These are phyloP conservation scores for Pichia ethanolica DNA, from an alignment of 805 yeast genomes.

Conservation along the genomic window DNA sequence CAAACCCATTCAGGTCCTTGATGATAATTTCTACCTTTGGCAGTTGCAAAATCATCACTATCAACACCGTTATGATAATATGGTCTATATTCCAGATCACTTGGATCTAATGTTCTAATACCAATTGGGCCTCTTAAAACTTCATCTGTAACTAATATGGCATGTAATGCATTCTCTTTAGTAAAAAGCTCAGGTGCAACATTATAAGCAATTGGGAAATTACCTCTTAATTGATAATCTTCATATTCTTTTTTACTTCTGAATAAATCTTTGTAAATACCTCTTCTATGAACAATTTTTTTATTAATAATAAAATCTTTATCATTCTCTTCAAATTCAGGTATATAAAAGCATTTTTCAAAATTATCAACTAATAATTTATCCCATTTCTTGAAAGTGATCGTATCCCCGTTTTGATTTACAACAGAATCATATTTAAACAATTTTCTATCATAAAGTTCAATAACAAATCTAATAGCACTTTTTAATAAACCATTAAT, in stretches of 20 bases:
- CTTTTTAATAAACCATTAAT: conserved; percentile 85
- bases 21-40: conserved; percentile 94
- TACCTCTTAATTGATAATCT: conserved; percentile 89
- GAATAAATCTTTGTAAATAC: conserved; percentile 86
- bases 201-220: conserved; percentile 86
- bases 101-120: conserved; percentile 85
- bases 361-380: conserved; percentile 59
- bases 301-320: conserved; percentile 52
- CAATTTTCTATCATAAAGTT: conserved; percentile 42
- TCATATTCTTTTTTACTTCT: conserved; percentile 80
- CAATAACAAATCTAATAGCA: conserved; percentile 69
- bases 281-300: conserved; percentile 73
- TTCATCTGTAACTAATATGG: conserved; percentile 65
- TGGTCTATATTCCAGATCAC: conserved; percentile 88
- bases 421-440: conserved; percentile 54
- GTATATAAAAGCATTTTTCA: conserved; percentile 74
- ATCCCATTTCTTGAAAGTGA: conserved; percentile 69
- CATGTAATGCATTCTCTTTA: conserved; percentile 49
- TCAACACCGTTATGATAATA: conserved; percentile 78
- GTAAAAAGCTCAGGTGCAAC: conserved; percentile 91
- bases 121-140: conserved; percentile 85
- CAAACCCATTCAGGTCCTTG: conserved; percentile 99
- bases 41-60: conserved; percentile 77
- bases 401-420: conserved; percentile 47
- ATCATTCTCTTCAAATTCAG: conserved; percentile 58